Base-by-base conservation (phyloP, 2,329 filamentous ascomycete species). In the Trichoderma aggressivum region DNA sequence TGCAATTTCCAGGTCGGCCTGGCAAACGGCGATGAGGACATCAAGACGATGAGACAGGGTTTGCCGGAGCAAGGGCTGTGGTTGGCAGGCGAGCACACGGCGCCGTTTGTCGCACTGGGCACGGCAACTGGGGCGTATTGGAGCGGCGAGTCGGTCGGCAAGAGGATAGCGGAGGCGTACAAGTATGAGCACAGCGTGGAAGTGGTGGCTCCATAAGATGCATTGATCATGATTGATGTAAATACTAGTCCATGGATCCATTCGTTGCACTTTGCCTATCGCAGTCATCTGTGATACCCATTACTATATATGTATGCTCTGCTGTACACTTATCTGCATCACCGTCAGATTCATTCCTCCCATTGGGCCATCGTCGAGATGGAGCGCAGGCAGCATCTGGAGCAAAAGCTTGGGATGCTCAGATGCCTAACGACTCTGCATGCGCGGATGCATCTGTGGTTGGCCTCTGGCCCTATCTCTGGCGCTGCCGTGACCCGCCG, bases 91-190 rank as follows among this genome's bases (percentile, higher is more conserved):
- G 94, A 97, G 81, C 94, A 97, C 81, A 97, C 94, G 26, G 91
- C 93, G 69, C 94, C 94, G 5, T 97, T 97, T 82, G 90, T 97
- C 32, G 94, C 92, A 12, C 80, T 98, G 73, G 95, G 94, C 0
- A 98, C 94, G 5, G 92, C 91, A 14, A 97, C 94, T 0, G 95
- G 95, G 0, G 95, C 95, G 12, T 98, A 94, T 80, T 97, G 93
- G 93, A 94, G 92, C 79, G 94, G 94, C 1, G 93, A 97, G 82
- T 87, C 86, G 24, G 92, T 94, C 39, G 94, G 87, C 1, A 86
- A 84, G 79, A 87, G 90, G 77, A 88, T 94, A 71, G 82, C 84
- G 1, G 84, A 86, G 76, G 84, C 81, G 8, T 91, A 90, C 39
- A 16, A 43, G 39, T 16, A 43, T 43, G 39, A 43, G 39, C 39